phyloP scores from a whole-genome alignment of 345 rosid species.

The Sonneratia alba region DNA sequence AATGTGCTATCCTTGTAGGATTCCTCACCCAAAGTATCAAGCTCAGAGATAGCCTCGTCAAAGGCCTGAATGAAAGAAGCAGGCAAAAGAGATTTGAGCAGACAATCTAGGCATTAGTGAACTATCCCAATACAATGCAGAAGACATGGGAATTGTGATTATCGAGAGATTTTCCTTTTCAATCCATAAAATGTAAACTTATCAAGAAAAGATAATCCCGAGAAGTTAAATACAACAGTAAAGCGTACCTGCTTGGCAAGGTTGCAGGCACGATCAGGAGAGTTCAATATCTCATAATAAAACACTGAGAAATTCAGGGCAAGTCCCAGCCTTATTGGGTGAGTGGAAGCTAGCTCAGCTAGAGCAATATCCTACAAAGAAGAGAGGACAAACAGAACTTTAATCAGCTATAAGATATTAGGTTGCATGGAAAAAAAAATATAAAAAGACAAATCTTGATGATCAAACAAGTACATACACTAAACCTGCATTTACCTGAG shows the following conservation, averaged over 20 bases:
- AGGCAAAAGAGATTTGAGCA: not conserved
- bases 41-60: constrained; percentile 95
- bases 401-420: not conserved
- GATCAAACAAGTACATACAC: constrained; percentile 1
- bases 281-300: constrained; percentile 95
- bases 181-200: not conserved
- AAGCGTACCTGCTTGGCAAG: constrained; percentile 78
- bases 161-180: not conserved
- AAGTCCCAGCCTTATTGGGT: constrained; percentile 93
- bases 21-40: constrained; percentile 94
- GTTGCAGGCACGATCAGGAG: constrained; percentile 93
- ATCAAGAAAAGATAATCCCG: too few relatives aligned
- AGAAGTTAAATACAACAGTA: too few relatives aligned
- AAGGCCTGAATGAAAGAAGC: constrained; percentile 48
- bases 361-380: constrained; percentile 77
- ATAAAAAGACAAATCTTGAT: not conserved
- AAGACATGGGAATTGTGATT: not conserved
- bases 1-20: constrained; percentile 97
- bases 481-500: constrained; percentile 46
- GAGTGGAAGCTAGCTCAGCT: constrained; percentile 83
- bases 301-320: constrained; percentile 98
- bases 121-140: not conserved
- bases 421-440: not conserved
- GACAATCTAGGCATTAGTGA: not conserved
- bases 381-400: constrained; percentile 6